Base-by-base conservation (phyloP, 23 red algal genomes). In the Gracilariopsis chorda region DNA sequence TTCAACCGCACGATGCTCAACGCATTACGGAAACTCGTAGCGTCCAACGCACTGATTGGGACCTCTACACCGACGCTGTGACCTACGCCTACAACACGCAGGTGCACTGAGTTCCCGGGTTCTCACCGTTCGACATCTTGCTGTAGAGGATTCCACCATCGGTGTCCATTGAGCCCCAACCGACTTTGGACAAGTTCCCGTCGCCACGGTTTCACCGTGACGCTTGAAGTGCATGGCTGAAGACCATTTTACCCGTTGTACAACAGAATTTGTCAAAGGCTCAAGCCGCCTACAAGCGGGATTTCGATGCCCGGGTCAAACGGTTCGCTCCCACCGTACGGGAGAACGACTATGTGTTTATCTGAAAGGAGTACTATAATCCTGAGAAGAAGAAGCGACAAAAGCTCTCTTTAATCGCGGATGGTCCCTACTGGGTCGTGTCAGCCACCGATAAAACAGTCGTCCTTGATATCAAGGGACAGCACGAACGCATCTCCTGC, bases 101-200 rank as follows among this genome's bases (percentile, higher is more conserved):
- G 55, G 19, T 59, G 29, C 55, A 59, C 55, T 25, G 55, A 4
- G 29, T 4, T 4, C 21, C 55, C 7, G 55, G 19, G 6, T n/a
- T 9, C 4, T 7, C 55, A 27, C 55, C 55, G 5, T 59, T 59
- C 55, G 55, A 59, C 5, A 27, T 59, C 48, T 51, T n/a, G n/a
- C n/a, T n/a, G n/a, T n/a, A n/a, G n/a, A n/a, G n/a, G n/a, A n/a
- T 62, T 62, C 57, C 57, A 62, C 57, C 57, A 30, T 62, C 57
- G 13, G 57, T 62, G 57, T 7, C 14, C 2, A 29, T 62, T 30
- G 57, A 62, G 21, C 57, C 57, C 2, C 21, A 62, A 30, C 21
- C 57, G 7, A 62, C 19, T 11, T 29, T 62, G 57, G 57, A 62
- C 19, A 62, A 29, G 21, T 62, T 28, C 21, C 57, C 57, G 8